Percentiles rank a stretch among this genome's conserved stretches.
Evolutionary conservation across 805 yeast species (phyloP).

Genomic region (Yamadazyma phyllophila): DNA sequence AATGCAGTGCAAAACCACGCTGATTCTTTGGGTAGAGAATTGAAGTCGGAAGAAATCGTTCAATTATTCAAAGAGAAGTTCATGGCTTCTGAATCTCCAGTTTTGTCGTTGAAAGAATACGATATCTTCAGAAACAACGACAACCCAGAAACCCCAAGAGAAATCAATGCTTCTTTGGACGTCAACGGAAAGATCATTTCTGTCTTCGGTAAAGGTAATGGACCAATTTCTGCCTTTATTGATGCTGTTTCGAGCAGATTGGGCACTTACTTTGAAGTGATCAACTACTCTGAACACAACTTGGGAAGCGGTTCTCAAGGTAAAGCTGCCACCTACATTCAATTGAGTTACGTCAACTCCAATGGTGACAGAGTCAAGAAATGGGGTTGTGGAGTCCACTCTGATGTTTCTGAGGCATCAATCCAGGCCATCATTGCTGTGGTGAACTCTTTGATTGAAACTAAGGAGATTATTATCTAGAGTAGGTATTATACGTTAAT

Average conservation of each 20-base stretch:
- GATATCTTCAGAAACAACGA: slow-evolving; percentile 38
- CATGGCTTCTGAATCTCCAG: slow-evolving; percentile 35
- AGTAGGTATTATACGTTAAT: too few species aligned
- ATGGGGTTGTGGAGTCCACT: slow-evolving; percentile 47
- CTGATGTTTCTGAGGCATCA: slow-evolving; percentile 44
- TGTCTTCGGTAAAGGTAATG: slow-evolving; percentile 66
- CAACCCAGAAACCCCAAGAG: slow-evolving; percentile 37
- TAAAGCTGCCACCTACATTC: slow-evolving; percentile 75
- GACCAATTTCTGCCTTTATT: slow-evolving; percentile 73
- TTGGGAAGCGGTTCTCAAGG: slow-evolving; percentile 69
- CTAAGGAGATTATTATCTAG: slow-evolving; percentile 28
- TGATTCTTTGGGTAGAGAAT: slow-evolving; percentile 65
- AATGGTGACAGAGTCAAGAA: slow-evolving; percentile 32
- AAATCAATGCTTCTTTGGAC: slow-evolving; percentile 42
- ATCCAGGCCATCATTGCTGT: slow-evolving; percentile 67
- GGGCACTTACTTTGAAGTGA: slow-evolving; percentile 57
- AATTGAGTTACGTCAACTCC: slow-evolving; percentile 40
- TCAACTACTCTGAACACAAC: slow-evolving; percentile 69
- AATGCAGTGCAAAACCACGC: slow-evolving; percentile 62
- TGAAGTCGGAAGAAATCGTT: slow-evolving; percentile 64
- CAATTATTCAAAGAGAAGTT: slow-evolving; percentile 54
- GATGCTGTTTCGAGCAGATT: slow-evolving; percentile 58
- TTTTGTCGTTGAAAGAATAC: slow-evolving; percentile 42
- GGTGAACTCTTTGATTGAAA: slow-evolving; percentile 38
- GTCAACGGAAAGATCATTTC: slow-evolving; percentile 17